Conservation (phyloP, 192 early-diverging fungal species). For the Allomyces javanicus region DNA sequence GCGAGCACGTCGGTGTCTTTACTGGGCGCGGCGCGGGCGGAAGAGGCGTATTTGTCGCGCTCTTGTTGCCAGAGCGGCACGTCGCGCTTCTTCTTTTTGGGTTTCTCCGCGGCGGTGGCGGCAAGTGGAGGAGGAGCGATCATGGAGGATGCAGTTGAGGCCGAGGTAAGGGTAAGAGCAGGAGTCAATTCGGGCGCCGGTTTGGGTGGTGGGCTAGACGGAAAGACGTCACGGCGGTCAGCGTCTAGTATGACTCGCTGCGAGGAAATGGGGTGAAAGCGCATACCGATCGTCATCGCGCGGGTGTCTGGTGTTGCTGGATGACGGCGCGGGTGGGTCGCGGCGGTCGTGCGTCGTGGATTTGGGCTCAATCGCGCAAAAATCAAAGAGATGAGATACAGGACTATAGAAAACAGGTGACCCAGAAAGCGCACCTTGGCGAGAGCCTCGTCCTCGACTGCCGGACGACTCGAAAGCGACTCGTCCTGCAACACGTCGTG, state of each 20-base stretch:
- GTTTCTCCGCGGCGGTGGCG: conserved; percentile 4
- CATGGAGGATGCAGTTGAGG: background rate
- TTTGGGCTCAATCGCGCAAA: too few species aligned
- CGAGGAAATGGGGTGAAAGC: background rate
- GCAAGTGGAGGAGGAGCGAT: background rate
- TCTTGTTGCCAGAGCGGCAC: conserved; percentile 23
- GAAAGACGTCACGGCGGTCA: background rate
- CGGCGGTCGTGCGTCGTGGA: too few species aligned
- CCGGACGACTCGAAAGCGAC: background rate
- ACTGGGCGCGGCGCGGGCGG: background rate
- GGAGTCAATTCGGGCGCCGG: background rate
- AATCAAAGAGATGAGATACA: too few species aligned
- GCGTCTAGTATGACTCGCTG: background rate
- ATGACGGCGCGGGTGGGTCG: too few species aligned
- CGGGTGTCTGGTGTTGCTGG: conserved; percentile 6
- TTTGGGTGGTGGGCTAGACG: background rate
- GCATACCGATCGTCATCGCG: background rate
- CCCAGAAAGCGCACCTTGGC: too few species aligned
- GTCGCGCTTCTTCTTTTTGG: conserved; percentile 15
- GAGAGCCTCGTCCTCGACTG: too few species aligned
- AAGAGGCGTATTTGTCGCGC: conserved; percentile 19
- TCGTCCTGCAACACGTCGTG: conserved; percentile 49
- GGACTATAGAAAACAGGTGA: too few species aligned
- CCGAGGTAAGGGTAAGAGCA: background rate
- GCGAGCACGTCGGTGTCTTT: conserved; percentile 12